Base-by-base conservation (phyloP, 1,139 yeast genomes). In the Pichia kudriavzevii region DNA sequence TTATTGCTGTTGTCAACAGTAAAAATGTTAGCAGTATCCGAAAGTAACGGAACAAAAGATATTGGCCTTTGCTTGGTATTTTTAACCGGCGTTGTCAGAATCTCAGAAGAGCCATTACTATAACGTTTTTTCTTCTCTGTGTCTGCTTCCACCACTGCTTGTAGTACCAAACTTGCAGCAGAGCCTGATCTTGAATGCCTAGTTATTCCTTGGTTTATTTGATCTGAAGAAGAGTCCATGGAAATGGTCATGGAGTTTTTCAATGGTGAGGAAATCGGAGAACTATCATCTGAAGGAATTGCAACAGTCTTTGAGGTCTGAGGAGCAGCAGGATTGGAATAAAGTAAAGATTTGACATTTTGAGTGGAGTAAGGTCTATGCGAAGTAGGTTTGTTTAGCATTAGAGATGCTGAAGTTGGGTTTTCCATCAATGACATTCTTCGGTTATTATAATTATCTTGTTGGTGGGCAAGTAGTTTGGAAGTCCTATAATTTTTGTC, bases 111-210 rank as follows among this genome's bases (percentile, higher is more conserved):
- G n/a, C 41, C 32, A 28, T 44, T 42, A 40, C 60, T 57, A 37
- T 54, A 53, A 30, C 61, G 54, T 36, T 60, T 53, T 7, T 51
- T 48, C 20, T 56, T 53, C 32, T 68, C 71, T 34, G 55, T 53
- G 40, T 69, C 75, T 7, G 74, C 75, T 43, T 69, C 69, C 12
- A 75, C 83, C 32, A 78, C 79, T 0, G 85, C 84, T 50, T 77
- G 81, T 43, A 79, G 61, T 10, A 79, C 85, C 41, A 66, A 53
- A 30, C 81, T 73, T 8, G 84, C 84, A 7, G 81, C 63, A 3
- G 73, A 60, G 5, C 50, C 50, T 8, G 55, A 53, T 46, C 60
- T 57, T 37, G 51, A 49, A 33, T 54, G 58, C 24, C 40, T 41
- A 25, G 14, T 20, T 15, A 11, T 13, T 19, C 19, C 6, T 26